phyloP scores from a whole-genome alignment of 371 early-diverging fungal genomes.

The Capillidium rhysosporum region DNA sequence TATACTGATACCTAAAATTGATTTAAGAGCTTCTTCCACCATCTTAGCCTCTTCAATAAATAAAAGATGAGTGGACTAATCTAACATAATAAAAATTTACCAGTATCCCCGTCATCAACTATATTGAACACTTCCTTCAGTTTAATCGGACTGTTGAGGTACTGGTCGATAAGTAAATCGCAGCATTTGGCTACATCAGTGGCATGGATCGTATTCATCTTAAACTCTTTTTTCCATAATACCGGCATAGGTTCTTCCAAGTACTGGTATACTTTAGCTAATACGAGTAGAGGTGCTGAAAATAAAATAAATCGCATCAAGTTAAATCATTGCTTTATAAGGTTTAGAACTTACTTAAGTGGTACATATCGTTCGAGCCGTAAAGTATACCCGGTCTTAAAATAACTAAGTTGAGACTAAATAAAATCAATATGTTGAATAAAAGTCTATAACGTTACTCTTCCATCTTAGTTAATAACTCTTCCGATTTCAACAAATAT shows the following conservation, averaged over 20 bases:
- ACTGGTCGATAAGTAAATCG: conserved; percentile 44
- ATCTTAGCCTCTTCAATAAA: conserved; percentile 48
- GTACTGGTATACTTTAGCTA: conserved; percentile 72
- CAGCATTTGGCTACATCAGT: conserved; percentile 60
- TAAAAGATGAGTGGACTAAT: not conserved
- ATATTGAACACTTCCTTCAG: conserved; percentile 41
- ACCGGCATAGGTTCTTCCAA: conserved; percentile 70
- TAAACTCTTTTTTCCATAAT: conserved; percentile 74
- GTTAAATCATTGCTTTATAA: not conserved
- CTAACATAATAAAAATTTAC: conserved; percentile 11
- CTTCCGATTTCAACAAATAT: not conserved
- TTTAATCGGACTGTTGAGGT: conserved; percentile 17
- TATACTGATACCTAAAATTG: conserved; percentile 61
- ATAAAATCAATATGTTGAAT: not conserved
- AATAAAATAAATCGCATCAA: not conserved
- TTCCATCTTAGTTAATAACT: not conserved
- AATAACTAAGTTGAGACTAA: not conserved
- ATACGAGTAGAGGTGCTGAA: conserved; percentile 71
- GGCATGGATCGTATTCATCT: conserved; percentile 85
- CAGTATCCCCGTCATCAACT: conserved; percentile 55
- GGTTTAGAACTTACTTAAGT: not conserved
- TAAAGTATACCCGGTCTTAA: not conserved
- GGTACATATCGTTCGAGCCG: not conserved
- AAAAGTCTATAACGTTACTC: not conserved
- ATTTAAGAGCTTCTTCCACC: conserved; percentile 41